Base-by-base conservation (phyloP, 345 rosid genomes). In the Hypericum androsaemum region DNA sequence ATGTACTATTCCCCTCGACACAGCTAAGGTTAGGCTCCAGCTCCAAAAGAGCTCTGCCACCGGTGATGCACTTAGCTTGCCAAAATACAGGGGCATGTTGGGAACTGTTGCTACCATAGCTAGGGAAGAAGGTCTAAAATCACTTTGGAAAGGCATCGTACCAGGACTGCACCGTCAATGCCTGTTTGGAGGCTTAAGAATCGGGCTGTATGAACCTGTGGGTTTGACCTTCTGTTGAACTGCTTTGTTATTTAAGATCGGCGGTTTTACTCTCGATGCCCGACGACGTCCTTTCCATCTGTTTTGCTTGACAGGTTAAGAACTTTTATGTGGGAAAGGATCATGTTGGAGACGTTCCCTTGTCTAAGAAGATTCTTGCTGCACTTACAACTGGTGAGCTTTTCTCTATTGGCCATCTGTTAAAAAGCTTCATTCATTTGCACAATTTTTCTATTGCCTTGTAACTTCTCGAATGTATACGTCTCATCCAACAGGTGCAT, bases 1-100 rank as follows among this genome's bases (percentile, higher is more conserved):
- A 39, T 88, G 94, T 57, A 94, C 99, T 6, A 88, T 94, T 74
- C 99, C 99, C 11, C 62, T 94, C 77, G 97, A 88, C 71, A 86
- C 94, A 69, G 99, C 99, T 36, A 88, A 94, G 73, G 99, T 94
- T 42, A 83, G 99, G 77, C 99, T 94, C 58, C 99, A 94, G 80
- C 97, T 94, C 48, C 99, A 94, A 58, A 82, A 84, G 70, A 80
- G 74, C 61, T 74, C 79, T 37, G 59, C 68, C 40, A 70, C 69
- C 8, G 94, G 86, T 41, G 97, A 88, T 64, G 74, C 54, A 9
- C n/a, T 54, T 3, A 50, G 76, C 47, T 64, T 78, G 10, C 87
- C 95, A 3, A 94, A 85, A 56, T 94, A 94, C 58, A 82, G 76
- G 58, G 99, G 99, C 52, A 65, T 83, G 80, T 71, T 88, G 64